Base-by-base conservation (phyloP, 768 basidiomycete species). In the Roridomyces roridus region DNA sequence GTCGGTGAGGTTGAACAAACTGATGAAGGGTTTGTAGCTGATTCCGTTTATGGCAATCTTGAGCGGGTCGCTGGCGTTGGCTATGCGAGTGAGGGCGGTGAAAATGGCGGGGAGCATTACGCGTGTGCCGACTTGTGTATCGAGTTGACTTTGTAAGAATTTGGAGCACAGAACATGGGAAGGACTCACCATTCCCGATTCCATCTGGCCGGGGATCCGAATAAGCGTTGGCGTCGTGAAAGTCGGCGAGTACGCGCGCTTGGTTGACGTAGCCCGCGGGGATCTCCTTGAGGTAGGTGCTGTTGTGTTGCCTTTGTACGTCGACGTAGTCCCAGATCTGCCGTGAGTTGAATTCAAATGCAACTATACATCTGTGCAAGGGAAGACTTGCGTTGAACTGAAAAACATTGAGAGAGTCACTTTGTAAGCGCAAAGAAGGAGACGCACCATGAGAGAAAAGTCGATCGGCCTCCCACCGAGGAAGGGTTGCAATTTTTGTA, bases 11-110 rank as follows among this genome's bases (percentile, higher is more conserved):
- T 84, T 83, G 73, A 86, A 85, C 34, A 86, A 63, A 11, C 80
- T 81, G 37, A 84, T 41, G 67, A 85, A 81, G 0, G 84, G 85
- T 69, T 85, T 85, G 71, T 85, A 86, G 11, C 82, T 74, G 46
- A 80, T 74, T n/a, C 77, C 80, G n/a, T 77, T 73, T 60, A 80
- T 74, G 48, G 68, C 67, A 49, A 87, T 54, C 62, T 80, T 78
- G 54, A 82, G 62, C 0, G 78, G 74, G 55, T 80, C 73, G 10
- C 72, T 71, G 6, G 64, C 41, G 53, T 79, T 75, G 8, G 72
- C 72, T 64, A 86, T 78, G 1, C 67, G 65, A 1, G 74, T 66
- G 18, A 86, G 70, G 9, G 75, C 73, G 23, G 70, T 62, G 34
- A 85, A 63, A 46, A 86, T 75, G 14, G 75, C 69, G 0, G 83